Evolutionary conservation across 1,284 basidiomycete genomes (phyloP).

Genomic region (Ganoderma sinense): DNA sequence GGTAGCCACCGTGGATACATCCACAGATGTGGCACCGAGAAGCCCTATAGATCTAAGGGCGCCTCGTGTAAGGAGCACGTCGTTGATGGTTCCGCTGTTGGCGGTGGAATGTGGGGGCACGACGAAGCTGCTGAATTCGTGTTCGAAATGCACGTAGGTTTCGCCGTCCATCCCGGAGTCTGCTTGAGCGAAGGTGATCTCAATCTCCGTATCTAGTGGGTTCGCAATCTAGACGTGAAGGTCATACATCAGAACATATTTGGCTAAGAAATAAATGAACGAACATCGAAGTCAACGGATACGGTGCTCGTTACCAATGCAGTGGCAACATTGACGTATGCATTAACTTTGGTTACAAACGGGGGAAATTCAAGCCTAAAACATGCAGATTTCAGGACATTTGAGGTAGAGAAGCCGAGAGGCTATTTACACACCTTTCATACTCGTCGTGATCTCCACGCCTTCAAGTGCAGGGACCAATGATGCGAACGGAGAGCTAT

Average conservation of each 20-base stretch:
- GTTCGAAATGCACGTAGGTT: conserved; percentile 64
- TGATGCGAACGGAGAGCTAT: conserved; percentile 70
- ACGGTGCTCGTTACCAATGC: conserved; percentile 57
- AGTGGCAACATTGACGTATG: conserved; percentile 56
- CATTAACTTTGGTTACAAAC: conserved; percentile 53
- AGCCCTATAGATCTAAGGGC: conserved; percentile 60
- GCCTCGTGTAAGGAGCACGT: conserved; percentile 66
- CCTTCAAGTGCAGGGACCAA: conserved; percentile 64
- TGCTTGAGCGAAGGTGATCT: conserved; percentile 62
- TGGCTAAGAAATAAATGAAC: not conserved
- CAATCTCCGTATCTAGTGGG: conserved; percentile 63
- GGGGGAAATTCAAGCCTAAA: conserved; percentile 47
- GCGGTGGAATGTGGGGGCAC: conserved; percentile 64
- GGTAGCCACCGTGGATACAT: conserved; percentile 58
- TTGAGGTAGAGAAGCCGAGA: not conserved
- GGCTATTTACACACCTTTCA: conserved; percentile 36
- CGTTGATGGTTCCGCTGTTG: conserved; percentile 60
- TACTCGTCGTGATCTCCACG: conserved; percentile 55
- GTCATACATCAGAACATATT: not conserved
- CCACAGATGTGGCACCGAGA: conserved; percentile 58
- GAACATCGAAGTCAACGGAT: conserved; percentile 56
- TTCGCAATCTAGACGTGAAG: conserved; percentile 44
- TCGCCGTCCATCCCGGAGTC: conserved; percentile 59
- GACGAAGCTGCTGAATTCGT: conserved; percentile 59
- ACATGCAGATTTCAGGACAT: not conserved